Evolutionary conservation across 495 filamentous ascomycete species (phyloP), one percentile per base, ranked within the genome.

Genomic region (Pseudoneurospora amorphoporcata): DNA sequence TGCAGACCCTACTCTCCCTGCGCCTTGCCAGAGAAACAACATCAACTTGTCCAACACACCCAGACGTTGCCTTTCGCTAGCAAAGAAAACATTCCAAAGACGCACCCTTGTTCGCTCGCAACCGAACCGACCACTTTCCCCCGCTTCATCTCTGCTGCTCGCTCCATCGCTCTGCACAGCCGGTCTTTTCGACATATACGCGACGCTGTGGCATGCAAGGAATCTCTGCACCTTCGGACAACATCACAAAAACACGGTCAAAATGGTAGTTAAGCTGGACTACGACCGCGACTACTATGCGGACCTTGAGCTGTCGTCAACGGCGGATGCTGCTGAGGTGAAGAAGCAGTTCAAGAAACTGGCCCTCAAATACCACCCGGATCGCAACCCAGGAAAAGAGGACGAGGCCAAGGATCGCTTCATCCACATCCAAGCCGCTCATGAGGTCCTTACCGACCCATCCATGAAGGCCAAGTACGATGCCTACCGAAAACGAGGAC

Each of bases 321-420:
- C 82, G 72, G 92, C 91, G 42, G 88, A 91, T 73, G 75, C 85
- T 4, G 86, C 87, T 4, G 92, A 95, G 43, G 88, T 97, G 76
- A 95, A 93, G 81, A 94, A 89, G 82, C 91, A 94, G 76, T 98
- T 94, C 83, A 87, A 89, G 76, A 94, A 93, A 81, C 86, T 97
- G 76, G 94, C 94, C 41, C 86, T 95, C 37, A 90, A 90, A 76
- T 96, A 90, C 75, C 94, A 98, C 77, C 94, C 94, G 8, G 94
- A 98, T 79, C 89, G 94, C 58, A 97, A 98, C 76, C 92, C 90
- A 5, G 94, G 94, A 58, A 86, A 86, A 73, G 94, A 97, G 81
- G 77, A 85, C 29, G 92, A 93, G 74, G 90, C 90, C 72, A 92
- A 89, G 72, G 83, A 92, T 23, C 92, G 91, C 77, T 97, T 97